Evolutionary conservation across 805 yeast genomes (phyloP).

Genomic region (Candida saitoana): DNA sequence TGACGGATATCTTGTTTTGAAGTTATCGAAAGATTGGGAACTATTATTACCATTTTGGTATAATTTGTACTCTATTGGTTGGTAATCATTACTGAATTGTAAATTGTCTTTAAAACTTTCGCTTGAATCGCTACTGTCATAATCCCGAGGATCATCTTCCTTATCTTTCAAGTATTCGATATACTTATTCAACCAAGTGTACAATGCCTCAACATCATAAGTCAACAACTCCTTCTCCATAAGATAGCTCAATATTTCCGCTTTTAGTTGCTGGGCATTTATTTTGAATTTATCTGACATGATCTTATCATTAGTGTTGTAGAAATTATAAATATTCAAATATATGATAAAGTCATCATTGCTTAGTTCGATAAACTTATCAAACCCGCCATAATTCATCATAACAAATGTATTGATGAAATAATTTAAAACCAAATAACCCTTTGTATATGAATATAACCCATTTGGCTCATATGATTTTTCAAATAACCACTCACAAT

Average conservation of each 20-base stretch:
- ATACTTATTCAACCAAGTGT: conserved; percentile 37
- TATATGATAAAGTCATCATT: conserved; percentile 40
- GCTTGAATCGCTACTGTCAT: background rate
- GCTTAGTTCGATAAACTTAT: conserved; percentile 31
- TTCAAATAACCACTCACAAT: conserved; percentile 37
- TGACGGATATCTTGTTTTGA: conserved; percentile 7
- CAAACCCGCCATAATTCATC: conserved; percentile 41
- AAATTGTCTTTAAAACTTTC: background rate
- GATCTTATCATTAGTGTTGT: conserved; percentile 26
- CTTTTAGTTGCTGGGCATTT: conserved; percentile 7
- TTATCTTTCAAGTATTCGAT: conserved; percentile 31
- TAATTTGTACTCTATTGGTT: conserved; percentile 3
- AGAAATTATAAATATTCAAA: conserved; percentile 39
- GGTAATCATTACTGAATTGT: conserved; percentile 1
- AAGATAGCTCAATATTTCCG: conserved; percentile 18
- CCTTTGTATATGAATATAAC: conserved; percentile 27
- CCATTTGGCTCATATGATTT: conserved; percentile 16
- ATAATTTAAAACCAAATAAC: conserved; percentile 39
- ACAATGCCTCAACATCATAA: conserved; percentile 33
- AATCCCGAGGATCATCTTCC: conserved; percentile 13
- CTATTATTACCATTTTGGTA: conserved; percentile 5
- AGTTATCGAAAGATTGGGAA: conserved; percentile 1
- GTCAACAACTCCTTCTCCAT: conserved; percentile 23
- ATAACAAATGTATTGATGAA: conserved; percentile 40
- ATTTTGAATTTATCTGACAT: conserved; percentile 20